Base-by-base conservation (phyloP, 2,329 filamentous ascomycete species). In the Monascus ruber region DNA sequence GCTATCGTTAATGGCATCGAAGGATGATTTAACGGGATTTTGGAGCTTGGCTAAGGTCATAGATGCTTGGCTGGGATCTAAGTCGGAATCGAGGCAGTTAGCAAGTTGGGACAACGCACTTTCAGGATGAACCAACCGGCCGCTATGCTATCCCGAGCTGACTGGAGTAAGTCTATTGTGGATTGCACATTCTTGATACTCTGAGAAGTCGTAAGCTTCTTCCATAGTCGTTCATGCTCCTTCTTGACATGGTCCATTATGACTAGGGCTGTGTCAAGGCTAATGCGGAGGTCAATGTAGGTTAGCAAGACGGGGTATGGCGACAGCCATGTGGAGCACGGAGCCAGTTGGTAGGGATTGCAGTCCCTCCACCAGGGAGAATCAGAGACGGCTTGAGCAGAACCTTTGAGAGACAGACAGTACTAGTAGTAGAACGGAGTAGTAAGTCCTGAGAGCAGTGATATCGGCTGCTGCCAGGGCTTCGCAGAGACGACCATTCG, bases 21-120 rank as follows among this genome's bases (percentile, higher is more conserved):
- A 81, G 1, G 81, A 79, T 37, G 81, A 71, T 55, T 88, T 91
- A 41, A 94, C 72, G 0, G 88, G 85, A 47, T 83, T 88, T 58
- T 95, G 87, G 11, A 95, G 74, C 57, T 83, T 88, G 26, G 84
- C 83, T 51, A 96, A 74, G 25, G 80, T 82, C 43, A 88, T 70
- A 33, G 80, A 77, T 10, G 85, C 79, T 31, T 76, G 76, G 46
- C 79, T 77, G 24, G 83, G 77, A 53, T 87, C 82, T 75, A 62
- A 34, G 36, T 34, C 26, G 36, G 32, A 26, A 37, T 35, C 34
- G n/a, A 17, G 33, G 34, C 29, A n/a, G 31, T 24, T 33, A 39
- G 24, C 31, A 36, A 26, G 35, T 40, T 35, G 47, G 43, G 28
- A 39, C 6, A 35, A 56, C 27, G n/a, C 24, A 26, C 8, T 34